Evolutionary conservation across 495 filamentous ascomycete species (phyloP).

Genomic region (Aspergillus bridgeri): DNA sequence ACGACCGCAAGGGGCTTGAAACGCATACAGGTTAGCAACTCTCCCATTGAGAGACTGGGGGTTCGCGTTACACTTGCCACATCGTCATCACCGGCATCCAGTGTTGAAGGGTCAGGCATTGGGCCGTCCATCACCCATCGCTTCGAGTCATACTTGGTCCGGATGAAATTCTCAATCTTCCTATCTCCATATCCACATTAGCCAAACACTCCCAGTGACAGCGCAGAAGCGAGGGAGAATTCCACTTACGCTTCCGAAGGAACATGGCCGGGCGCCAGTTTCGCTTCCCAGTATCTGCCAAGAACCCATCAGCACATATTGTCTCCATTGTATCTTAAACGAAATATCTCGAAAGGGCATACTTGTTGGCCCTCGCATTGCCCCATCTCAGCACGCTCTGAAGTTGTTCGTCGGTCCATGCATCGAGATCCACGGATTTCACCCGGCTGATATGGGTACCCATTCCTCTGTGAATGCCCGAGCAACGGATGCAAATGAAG

Average conservation of each 20-base stretch:
- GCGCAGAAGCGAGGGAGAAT: slow-evolving; percentile 6
- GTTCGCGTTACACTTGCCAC: slow-evolving; percentile 48
- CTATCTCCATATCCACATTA: slow-evolving; percentile 28
- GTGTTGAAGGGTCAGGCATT: slow-evolving; percentile 85
- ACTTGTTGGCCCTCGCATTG: slow-evolving; percentile 93
- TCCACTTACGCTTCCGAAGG: slow-evolving; percentile 79
- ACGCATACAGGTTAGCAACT: slow-evolving; percentile 18
- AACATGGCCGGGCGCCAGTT: slow-evolving; percentile 85
- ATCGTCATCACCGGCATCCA: slow-evolving; percentile 82
- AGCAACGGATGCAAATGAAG: slow-evolving; percentile 96
- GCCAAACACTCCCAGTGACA: slow-evolving; percentile 4
- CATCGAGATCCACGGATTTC: slow-evolving; percentile 95
- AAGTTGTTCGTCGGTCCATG: slow-evolving; percentile 97
- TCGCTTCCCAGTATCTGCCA: slow-evolving; percentile 86
- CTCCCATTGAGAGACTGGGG: background rate
- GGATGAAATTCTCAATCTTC: slow-evolving; percentile 99
- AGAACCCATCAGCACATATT: slow-evolving; percentile 16
- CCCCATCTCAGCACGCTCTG: slow-evolving; percentile 92
- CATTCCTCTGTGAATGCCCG: slow-evolving; percentile 97
- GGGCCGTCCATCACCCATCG: slow-evolving; percentile 97
- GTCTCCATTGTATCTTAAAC: slow-evolving; percentile 14
- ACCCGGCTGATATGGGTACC: slow-evolving; percentile 97
- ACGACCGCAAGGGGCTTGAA: slow-evolving; percentile 65
- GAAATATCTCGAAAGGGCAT: slow-evolving; percentile 17
- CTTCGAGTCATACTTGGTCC: slow-evolving; percentile 97